Conservation (phyloP, 805 yeast genomes). For the Candida succiphila region DNA sequence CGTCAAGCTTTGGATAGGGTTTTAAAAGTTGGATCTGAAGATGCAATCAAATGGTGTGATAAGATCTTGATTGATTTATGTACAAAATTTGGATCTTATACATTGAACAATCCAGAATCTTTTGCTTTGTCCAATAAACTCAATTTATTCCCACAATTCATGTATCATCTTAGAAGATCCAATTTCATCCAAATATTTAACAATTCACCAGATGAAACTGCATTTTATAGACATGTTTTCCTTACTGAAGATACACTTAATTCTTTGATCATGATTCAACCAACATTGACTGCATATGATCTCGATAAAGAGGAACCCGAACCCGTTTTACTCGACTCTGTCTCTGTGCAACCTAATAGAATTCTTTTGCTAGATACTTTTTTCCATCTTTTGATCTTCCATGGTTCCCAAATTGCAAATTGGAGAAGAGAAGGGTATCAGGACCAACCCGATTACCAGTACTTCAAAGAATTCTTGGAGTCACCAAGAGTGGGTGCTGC, state of each 20-base stretch:
- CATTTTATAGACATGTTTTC: slow-evolving; percentile 52
- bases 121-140: slow-evolving; percentile 39
- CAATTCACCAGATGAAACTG: slow-evolving; percentile 66
- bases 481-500: slow-evolving; percentile 59
- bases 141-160: slow-evolving; percentile 54
- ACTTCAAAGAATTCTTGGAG: slow-evolving; percentile 49
- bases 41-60: slow-evolving; percentile 42
- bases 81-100: slow-evolving; percentile 36
- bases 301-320: slow-evolving; percentile 43
- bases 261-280: slow-evolving; percentile 60
- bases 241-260: slow-evolving; percentile 52
- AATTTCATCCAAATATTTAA: slow-evolving; percentile 57
- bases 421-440: slow-evolving; percentile 62
- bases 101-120: slow-evolving; percentile 34
- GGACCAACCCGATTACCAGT: slow-evolving; percentile 47
- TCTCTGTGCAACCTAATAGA: slow-evolving; percentile 47
- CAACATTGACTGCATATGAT: slow-evolving; percentile 51
- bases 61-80: slow-evolving; percentile 36
- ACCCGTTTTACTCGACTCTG: slow-evolving; percentile 55
- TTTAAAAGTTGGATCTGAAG: slow-evolving; percentile 24
- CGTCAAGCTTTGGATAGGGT: slow-evolving; percentile 40
- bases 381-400: slow-evolving; percentile 58
- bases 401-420: slow-evolving; percentile 55
- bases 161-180: slow-evolving; percentile 59
- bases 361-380: slow-evolving; percentile 56